phyloP scores from a whole-genome alignment of 1,284 basidiomycete genomes.

The Psilocybe mexicana region DNA sequence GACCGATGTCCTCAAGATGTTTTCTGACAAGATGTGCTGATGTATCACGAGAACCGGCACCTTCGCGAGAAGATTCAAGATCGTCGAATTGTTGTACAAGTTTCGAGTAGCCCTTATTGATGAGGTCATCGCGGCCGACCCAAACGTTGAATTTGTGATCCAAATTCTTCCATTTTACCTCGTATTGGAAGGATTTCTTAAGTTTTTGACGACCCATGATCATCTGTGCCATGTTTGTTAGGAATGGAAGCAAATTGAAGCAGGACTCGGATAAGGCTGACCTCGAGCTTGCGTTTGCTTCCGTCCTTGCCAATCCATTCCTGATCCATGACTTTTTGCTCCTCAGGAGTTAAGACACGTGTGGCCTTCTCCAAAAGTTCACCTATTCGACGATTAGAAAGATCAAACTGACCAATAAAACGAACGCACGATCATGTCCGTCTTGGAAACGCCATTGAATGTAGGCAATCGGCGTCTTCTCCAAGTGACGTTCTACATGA shows the following conservation, averaged over 20 bases:
- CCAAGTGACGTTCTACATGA: constrained; percentile 79
- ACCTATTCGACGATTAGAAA: constrained; percentile 41
- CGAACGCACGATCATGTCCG: constrained; percentile 87
- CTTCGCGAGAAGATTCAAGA: constrained; percentile 92
- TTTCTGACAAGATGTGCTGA: constrained; percentile 79
- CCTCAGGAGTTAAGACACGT: constrained; percentile 88
- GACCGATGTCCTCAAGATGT: constrained; percentile 91
- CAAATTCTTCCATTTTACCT: constrained; percentile 95
- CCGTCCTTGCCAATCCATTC: constrained; percentile 94
- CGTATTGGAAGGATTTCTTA: constrained; percentile 95
- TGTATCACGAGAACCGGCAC: constrained; percentile 88
- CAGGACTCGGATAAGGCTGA: constrained; percentile 31
- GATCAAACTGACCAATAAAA: constrained; percentile 1
- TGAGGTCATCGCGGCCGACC: constrained; percentile 88
- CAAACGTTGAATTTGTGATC: constrained; percentile 95
- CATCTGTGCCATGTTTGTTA: constrained; percentile 44
- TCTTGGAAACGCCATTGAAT: constrained; percentile 99
- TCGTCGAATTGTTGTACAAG: constrained; percentile 96
- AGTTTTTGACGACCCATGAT: constrained; percentile 97
- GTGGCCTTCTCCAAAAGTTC: constrained; percentile 93
- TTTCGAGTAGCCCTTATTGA: constrained; percentile 91
- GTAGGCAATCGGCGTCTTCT: constrained; percentile 94
- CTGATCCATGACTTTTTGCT: constrained; percentile 79
- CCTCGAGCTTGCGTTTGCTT: constrained; percentile 89
- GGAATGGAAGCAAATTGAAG: neutral